Evolutionary conservation across 495 filamentous ascomycete species (phyloP), one percentile per base, ranked within the genome.

Genomic region (Lasiosphaeris hirsuta): DNA sequence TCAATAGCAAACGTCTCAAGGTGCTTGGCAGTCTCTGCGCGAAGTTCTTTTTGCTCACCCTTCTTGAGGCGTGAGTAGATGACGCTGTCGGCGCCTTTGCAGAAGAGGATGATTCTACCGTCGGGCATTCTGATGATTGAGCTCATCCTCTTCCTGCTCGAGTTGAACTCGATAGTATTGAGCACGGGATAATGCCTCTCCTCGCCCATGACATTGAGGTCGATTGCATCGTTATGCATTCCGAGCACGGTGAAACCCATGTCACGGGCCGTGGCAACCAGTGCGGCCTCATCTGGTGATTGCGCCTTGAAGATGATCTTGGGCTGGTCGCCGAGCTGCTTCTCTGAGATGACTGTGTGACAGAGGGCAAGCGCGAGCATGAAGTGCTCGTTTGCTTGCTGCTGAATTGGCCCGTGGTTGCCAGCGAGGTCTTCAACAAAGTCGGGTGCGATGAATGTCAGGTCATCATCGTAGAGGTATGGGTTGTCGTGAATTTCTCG

Each of bases 101-200:
- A 99, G 69, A 95, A 96, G 0, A 99, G 83, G 30, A 92, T 78
- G 49, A 99, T 97, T 58, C 82, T 86, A 38, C 92, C 92, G 66
- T 97, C 85, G 4, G 95, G 95, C 93, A 97, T 97, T 55, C 86
- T 84, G 41, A 99, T 86, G 57, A 99, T 97, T 1, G 94, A 88
- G 72, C 95, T 97, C 95, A 99, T 99, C 54, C 95, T 85, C 72
- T 99, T 99, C 63, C 95, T 81, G 7, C 90, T 87, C 3, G 94
- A 97, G 72, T 97, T 97, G 78, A 99, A 99, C 68, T 99, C 95
- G 39, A 99, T 83, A 5, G 90, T 96, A 70, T 96, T 97, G 38
- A 99, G 81, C 17, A 99, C 89, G 9, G 84, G 86, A 66, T 89
- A 99, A 42, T 89, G 84, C 54, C 78, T 80, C 58, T 97, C 89